Evolutionary conservation across 2,329 filamentous ascomycete species (phyloP).

Genomic region (Pleomassaria siparia): DNA sequence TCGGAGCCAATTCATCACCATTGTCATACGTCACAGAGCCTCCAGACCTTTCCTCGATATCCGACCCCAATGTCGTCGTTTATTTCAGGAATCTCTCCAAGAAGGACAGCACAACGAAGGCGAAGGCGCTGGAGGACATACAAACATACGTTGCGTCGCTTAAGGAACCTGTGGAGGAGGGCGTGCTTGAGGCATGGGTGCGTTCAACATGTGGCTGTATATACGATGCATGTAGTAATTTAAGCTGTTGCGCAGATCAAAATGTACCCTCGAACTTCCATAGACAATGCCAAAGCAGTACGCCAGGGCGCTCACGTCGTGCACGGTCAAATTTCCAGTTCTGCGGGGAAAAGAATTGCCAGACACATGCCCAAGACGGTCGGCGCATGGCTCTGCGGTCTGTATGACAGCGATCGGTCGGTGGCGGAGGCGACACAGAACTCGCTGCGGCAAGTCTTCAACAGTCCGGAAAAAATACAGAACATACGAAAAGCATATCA

Average conservation of each 20-base stretch:
- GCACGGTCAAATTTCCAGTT: slow-evolving; percentile 63
- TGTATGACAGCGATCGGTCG: slow-evolving; percentile 79
- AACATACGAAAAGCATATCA: slow-evolving; percentile 83
- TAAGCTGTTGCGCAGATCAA: slow-evolving; percentile 60
- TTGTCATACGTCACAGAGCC: slow-evolving; percentile 88
- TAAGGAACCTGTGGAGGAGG: slow-evolving; percentile 71
- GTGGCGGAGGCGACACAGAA: slow-evolving; percentile 77
- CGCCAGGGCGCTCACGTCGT: slow-evolving; percentile 81
- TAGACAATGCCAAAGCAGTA: slow-evolving; percentile 84
- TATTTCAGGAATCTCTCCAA: slow-evolving; percentile 92
- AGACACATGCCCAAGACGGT: slow-evolving; percentile 75
- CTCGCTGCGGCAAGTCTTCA: slow-evolving; percentile 73
- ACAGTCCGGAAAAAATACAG: slow-evolving; percentile 74
- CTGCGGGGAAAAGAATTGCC: slow-evolving; percentile 78
- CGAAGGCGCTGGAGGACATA: slow-evolving; percentile 86
- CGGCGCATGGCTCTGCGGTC: slow-evolving; percentile 87
- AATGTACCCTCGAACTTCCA: slow-evolving; percentile 84
- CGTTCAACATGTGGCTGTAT: slow-evolving; percentile 42
- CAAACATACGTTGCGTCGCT: slow-evolving; percentile 63
- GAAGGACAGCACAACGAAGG: slow-evolving; percentile 89
- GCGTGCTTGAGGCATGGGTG: slow-evolving; percentile 87
- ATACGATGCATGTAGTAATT: slow-evolving; percentile 43
- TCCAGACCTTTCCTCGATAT: slow-evolving; percentile 75
- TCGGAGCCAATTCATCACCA: slow-evolving; percentile 55
- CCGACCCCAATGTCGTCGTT: slow-evolving; percentile 79